These are phyloP conservation scores for Ophiocordyceps camponoti-floridani DNA, from an alignment of 2,329 filamentous ascomycete genomes.

Conservation along the genomic window DNA sequence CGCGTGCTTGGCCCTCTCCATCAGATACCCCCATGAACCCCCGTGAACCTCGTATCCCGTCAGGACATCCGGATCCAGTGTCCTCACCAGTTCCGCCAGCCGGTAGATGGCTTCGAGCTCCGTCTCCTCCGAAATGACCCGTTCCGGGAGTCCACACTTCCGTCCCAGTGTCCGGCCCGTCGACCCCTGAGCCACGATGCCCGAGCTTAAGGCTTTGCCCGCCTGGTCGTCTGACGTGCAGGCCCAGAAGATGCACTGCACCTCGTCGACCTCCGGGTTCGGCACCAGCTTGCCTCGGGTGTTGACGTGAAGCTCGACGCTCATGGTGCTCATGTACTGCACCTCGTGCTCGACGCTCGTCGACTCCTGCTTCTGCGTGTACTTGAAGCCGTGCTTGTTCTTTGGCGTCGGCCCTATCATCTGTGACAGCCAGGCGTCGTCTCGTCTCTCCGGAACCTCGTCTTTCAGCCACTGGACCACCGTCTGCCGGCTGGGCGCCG, in stretches of 20 bases:
- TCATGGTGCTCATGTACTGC: constrained; percentile 95
- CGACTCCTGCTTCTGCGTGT: constrained; percentile 56
- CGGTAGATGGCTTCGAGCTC: constrained; percentile 74
- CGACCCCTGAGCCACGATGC: constrained; percentile 49
- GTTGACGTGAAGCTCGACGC: constrained; percentile 81
- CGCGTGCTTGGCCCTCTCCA: constrained; percentile 70
- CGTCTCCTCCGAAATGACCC: constrained; percentile 34
- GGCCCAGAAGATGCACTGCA: constrained; percentile 82
- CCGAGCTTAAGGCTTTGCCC: constrained; percentile 33
- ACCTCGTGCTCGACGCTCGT: constrained; percentile 67
- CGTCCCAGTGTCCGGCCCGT: constrained; percentile 30
- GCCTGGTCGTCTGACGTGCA: constrained; percentile 52
- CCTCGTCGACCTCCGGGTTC: constrained; percentile 78
- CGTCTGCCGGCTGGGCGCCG: constrained; percentile 52
- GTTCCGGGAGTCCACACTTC: constrained; percentile 20
- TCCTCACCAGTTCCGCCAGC: constrained; percentile 74
- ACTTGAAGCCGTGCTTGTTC: constrained; percentile 70
- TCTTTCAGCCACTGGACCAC: constrained; percentile 51
- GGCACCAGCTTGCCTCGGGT: constrained; percentile 65
- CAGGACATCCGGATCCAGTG: constrained; percentile 76
- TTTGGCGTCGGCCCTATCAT: constrained; percentile 78
- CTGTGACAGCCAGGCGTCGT: constrained; percentile 46
- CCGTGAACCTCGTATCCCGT: constrained; percentile 93
- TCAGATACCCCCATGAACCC: constrained; percentile 86
- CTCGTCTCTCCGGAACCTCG: constrained; percentile 6